Percentiles rank a stretch among this genome's conserved stretches.
Evolutionary conservation across 2,329 filamentous ascomycete genomes (phyloP).

Genomic region (Sphaerostilbella broomeana): DNA sequence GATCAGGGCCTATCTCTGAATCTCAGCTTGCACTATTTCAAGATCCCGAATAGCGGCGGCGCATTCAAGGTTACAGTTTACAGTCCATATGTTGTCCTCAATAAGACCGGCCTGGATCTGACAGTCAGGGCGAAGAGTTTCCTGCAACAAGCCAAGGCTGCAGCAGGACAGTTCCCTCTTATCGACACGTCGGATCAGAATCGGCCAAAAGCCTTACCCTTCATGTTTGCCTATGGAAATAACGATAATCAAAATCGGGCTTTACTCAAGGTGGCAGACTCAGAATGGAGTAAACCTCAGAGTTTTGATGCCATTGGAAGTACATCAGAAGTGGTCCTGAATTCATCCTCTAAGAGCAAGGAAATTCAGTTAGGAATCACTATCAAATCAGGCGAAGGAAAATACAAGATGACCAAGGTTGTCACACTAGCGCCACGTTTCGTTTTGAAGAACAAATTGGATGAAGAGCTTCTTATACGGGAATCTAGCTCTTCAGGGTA

Average conservation of each 20-base stretch:
- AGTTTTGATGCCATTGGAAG: constrained; percentile 98
- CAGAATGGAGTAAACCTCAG: constrained; percentile 93
- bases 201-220: constrained; percentile 70
- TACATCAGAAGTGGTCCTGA: constrained; percentile 78
- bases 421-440: constrained; percentile 90
- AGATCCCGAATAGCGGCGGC: constrained; percentile 83
- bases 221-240: constrained; percentile 91
- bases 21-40: constrained; percentile 84
- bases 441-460: constrained; percentile 86
- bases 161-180: constrained; percentile 70
- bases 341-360: constrained; percentile 64
- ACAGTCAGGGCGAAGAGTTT: constrained; percentile 84
- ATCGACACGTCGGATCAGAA: constrained; percentile 42
- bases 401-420: constrained; percentile 96
- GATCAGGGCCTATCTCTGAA: constrained; percentile 71
- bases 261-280: constrained; percentile 79
- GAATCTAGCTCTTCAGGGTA: constrained; percentile 88
- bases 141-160: constrained; percentile 72
- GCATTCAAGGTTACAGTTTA: constrained; percentile 95
- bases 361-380: constrained; percentile 91
- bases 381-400: constrained; percentile 84
- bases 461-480: constrained; percentile 80
- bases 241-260: constrained; percentile 90
- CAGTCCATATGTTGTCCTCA: constrained; percentile 89
- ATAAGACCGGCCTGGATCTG: constrained; percentile 88